These are phyloP conservation scores for Lecanicillium sp. DNA, from an alignment of 2,329 filamentous ascomycete genomes.

Conservation along the genomic window DNA sequence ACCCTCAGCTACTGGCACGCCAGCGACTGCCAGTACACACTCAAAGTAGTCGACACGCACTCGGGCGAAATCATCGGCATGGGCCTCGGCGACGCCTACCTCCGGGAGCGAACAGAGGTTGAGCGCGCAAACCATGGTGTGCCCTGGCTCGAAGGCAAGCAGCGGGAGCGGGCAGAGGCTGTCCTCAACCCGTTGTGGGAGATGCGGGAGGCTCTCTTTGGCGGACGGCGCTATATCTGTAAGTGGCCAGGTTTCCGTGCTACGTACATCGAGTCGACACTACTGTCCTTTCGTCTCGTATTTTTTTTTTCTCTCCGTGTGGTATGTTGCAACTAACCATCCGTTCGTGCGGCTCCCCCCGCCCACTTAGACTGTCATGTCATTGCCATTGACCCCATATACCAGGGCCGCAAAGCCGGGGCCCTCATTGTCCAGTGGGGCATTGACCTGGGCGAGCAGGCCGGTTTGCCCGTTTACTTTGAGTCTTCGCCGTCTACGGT, in stretches of 20 bases:
- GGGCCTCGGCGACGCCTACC: slow-evolving; percentile 36
- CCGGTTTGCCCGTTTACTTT: slow-evolving; percentile 35
- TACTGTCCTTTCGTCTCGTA: slow-evolving; percentile 5
- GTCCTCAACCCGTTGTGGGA: slow-evolving; percentile 34
- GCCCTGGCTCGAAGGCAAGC: slow-evolving; percentile 35
- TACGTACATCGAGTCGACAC: too few relatives aligned
- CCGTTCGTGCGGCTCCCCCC: too few relatives aligned
- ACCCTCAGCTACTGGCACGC: slow-evolving; percentile 31
- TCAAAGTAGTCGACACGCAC: slow-evolving; percentile 37
- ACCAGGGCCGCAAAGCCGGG: slow-evolving; percentile 35
- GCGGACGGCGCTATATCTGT: slow-evolving; percentile 32
- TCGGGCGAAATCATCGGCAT: slow-evolving; percentile 37
- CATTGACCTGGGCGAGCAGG: slow-evolving; percentile 25
- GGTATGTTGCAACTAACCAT: too few relatives aligned
- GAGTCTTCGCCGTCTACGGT: slow-evolving; percentile 35
- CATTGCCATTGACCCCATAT: slow-evolving; percentile 34
- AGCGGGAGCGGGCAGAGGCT: slow-evolving; percentile 33
- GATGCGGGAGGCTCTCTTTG: slow-evolving; percentile 31
- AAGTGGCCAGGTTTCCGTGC: slow-evolving; percentile 19
- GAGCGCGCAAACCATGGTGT: slow-evolving; percentile 36
- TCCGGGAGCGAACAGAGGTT: slow-evolving; percentile 27
- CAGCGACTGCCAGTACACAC: slow-evolving; percentile 33
- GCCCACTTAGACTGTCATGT: slow-evolving; percentile 27
- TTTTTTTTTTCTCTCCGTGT: not conserved
- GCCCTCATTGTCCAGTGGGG: slow-evolving; percentile 33